Conservation (phyloP, 495 filamentous ascomycete species). For the Penicillium arizonense region DNA sequence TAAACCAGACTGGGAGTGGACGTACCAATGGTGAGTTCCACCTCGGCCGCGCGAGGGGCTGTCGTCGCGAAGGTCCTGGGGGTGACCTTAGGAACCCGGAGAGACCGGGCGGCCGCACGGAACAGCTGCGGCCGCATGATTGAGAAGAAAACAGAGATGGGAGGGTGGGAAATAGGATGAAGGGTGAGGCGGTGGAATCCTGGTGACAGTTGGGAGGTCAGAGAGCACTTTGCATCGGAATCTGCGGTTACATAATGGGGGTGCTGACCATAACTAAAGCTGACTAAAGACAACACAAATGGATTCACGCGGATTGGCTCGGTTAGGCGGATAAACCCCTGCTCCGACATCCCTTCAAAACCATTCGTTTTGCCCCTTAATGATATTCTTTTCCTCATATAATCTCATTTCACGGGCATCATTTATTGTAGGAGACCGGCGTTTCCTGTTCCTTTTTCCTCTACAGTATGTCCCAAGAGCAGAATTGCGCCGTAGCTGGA, state of each 20-base stretch:
- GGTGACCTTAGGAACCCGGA: constrained; percentile 60
- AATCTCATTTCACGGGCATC: constrained; percentile 62
- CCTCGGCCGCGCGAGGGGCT: constrained; percentile 72
- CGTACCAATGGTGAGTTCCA: constrained; percentile 92
- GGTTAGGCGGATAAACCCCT: constrained; percentile 31
- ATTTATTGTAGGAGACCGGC: constrained; percentile 86
- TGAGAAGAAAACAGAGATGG: constrained; percentile 35
- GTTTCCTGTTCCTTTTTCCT: constrained; percentile 50
- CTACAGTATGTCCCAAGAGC: constrained; percentile 64
- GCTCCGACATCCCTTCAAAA: constrained; percentile 18
- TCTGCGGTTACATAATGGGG: constrained; percentile 30
- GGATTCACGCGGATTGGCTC: constrained; percentile 32
- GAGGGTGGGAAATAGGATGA: constrained; percentile 35
- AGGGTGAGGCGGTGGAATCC: constrained; percentile 16
- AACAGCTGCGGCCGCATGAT: constrained; percentile 87
- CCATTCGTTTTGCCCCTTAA: constrained; percentile 5
- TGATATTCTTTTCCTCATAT: constrained; percentile 46
- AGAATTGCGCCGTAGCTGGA: constrained; percentile 64
- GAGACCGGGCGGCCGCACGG: constrained; percentile 80
- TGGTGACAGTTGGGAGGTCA: constrained; percentile 28
- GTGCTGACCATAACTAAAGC: constrained; percentile 28
- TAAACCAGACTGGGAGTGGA: constrained; percentile 27
- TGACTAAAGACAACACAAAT: constrained; percentile 32
- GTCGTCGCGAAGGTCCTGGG: constrained; percentile 75
- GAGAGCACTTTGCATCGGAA: constrained; percentile 36